Evolutionary conservation across 2,329 filamentous ascomycete genomes (phyloP).

Genomic region (Colletotrichum shisoi): DNA sequence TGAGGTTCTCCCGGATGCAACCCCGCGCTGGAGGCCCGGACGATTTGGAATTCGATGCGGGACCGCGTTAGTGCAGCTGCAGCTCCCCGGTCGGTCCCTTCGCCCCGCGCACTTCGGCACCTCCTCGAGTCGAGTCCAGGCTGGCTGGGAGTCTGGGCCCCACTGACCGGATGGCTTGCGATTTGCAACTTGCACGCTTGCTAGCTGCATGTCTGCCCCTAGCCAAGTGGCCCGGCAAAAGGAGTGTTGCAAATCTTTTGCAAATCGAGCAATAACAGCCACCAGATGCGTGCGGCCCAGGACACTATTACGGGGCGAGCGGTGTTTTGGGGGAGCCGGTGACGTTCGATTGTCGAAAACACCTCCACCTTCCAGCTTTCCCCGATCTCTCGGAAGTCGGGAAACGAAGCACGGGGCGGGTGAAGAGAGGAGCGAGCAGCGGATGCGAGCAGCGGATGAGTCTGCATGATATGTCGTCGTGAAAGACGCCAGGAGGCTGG

Average conservation of each 20-base stretch:
- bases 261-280: conserved; percentile 18
- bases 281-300: conserved; percentile 14
- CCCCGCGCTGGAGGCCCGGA: conserved; percentile 18
- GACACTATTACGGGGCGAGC: background rate
- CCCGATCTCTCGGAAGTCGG: conserved; percentile 21
- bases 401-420: conserved; percentile 7
- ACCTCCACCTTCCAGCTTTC: background rate
- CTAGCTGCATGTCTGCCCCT: conserved; percentile 1
- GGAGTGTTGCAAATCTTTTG: conserved; percentile 20
- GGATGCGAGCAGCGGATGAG: background rate
- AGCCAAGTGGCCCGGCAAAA: conserved; percentile 6
- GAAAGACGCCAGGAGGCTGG: background rate
- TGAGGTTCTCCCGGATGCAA: conserved; percentile 12
- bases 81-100: conserved; percentile 29
- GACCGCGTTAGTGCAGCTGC: conserved; percentile 26
- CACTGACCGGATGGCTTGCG: background rate
- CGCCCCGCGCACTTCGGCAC: conserved; percentile 10
- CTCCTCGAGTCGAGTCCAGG: conserved; percentile 28
- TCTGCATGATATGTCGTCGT: background rate
- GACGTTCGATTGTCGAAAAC: background rate
- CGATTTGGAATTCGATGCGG: conserved; percentile 39
- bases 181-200: background rate
- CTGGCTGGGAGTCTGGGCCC: background rate
- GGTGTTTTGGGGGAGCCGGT: conserved; percentile 8
- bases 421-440: conserved; percentile 8